Evolutionary conservation across 768 basidiomycete species (phyloP).

Genomic region (Agaricus sinodeliciosus): DNA sequence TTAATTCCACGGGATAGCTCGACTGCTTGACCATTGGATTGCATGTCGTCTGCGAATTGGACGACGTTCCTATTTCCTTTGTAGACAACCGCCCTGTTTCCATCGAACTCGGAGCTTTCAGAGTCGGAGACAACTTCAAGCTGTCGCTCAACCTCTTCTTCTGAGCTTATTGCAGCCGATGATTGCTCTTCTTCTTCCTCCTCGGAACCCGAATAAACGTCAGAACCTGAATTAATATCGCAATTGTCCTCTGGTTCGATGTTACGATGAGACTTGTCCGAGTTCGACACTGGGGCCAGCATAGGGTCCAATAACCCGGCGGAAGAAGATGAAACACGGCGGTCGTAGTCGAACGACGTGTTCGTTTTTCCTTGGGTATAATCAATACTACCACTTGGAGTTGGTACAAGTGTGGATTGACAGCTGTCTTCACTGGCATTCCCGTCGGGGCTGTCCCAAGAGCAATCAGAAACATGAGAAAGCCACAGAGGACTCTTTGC

Average conservation of each 20-base stretch:
- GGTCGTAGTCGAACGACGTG: background rate
- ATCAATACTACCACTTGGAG: background rate
- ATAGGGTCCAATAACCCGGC: background rate
- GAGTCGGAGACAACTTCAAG: conserved; percentile 4
- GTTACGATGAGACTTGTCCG: background rate
- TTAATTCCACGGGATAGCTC: background rate
- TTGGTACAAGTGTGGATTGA: background rate
- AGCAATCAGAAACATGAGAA: background rate
- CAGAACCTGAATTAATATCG: background rate
- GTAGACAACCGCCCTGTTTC: background rate
- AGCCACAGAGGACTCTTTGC: background rate
- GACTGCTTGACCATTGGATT: background rate
- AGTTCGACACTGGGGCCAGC: background rate
- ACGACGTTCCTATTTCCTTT: background rate
- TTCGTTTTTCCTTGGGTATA: background rate
- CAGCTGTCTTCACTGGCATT: background rate
- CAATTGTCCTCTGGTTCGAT: background rate
- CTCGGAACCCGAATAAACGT: background rate
- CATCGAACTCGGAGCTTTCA: background rate
- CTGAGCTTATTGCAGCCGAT: background rate
- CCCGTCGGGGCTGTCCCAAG: background rate
- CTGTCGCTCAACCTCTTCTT: conserved; percentile 8
- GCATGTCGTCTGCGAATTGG: background rate
- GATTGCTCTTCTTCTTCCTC: background rate
- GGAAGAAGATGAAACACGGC: background rate